Base-by-base conservation (phyloP, 768 basidiomycete species). In the Melanogaster broomeanus region DNA sequence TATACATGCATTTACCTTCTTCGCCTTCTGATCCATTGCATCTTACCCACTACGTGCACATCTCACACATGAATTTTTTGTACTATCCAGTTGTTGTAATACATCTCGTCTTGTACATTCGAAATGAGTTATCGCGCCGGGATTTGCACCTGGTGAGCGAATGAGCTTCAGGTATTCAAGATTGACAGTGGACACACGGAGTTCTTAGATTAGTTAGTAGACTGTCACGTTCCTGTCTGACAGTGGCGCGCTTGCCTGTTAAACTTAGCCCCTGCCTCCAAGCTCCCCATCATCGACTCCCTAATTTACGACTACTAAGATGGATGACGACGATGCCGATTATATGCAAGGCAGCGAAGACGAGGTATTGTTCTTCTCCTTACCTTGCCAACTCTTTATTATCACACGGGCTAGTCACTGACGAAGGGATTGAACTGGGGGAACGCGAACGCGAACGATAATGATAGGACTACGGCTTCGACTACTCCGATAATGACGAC, bases 261-360 rank as follows among this genome's bases (percentile, higher is more conserved):
- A n/a, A n/a, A n/a, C n/a, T n/a, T n/a, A n/a, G n/a, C n/a, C n/a
- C n/a, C n/a, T n/a, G n/a, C n/a, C n/a, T n/a, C n/a, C 1, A 30
- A 44, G 27, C 59, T 53, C 15, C 37, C 44, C 9, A 30, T 34
- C 11, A 30, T 61, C 16, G 24, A 56, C 30, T 34, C 37, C 41
- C 44, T 31, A 28, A 53, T 24, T 25, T 18, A 50, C 46, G 12
- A 52, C 56, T 12, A 57, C 61, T n/a, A n/a, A n/a, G 12, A 93
- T 93, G 91, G 91, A 93, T 74, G 91, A 93, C 57, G 91, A 93
- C 68, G 91, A 93, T 74, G 92, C 92, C 62, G 91, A 93, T 72
- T 93, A 93, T 62, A 92, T 93, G 90, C 88, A 90, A 72, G 89
- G 86, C 45, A 87, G 84, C 64, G 88, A 92, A 51, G 90, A 90